Conservation (phyloP, 768 basidiomycete species). For the Kwoniella pini region DNA sequence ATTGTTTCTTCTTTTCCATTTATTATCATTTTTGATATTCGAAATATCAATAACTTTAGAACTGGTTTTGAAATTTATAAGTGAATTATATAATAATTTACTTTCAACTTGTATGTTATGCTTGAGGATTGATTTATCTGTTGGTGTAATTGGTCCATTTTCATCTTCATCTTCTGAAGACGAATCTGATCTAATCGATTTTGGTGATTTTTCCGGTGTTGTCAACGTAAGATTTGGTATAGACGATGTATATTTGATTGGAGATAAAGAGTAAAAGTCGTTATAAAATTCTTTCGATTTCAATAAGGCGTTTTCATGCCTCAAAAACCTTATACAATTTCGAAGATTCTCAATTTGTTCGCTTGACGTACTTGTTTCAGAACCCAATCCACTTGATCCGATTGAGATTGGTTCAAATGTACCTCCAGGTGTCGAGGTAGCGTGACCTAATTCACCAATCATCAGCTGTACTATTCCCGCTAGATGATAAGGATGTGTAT, state of each 20-base stretch:
- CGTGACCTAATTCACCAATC: not conserved
- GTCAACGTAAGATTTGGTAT: conserved; percentile 17
- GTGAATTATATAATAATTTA: conserved; percentile 82
- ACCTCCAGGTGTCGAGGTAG: conserved; percentile 9
- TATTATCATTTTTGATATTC: conserved; percentile 57
- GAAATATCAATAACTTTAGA: conserved; percentile 83
- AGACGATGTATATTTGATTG: conserved; percentile 59
- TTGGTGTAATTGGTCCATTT: conserved; percentile 12
- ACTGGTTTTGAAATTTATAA: conserved; percentile 78
- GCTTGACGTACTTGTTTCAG: conserved; percentile 82
- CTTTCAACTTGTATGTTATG: conserved; percentile 74
- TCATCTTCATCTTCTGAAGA: conserved; percentile 47
- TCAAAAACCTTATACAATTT: conserved; percentile 86
- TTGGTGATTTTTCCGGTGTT: conserved; percentile 48
- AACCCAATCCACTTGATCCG: conserved; percentile 58
- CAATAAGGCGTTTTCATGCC: conserved; percentile 88
- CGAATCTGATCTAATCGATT: conserved; percentile 56
- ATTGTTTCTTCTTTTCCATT: conserved; percentile 79
- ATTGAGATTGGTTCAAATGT: conserved; percentile 60
- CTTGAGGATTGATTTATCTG: conserved; percentile 30
- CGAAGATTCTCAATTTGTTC: conserved; percentile 95
- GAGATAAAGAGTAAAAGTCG: conserved; percentile 74
- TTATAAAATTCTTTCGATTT: conserved; percentile 86
- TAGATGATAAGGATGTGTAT: conserved; percentile 24
- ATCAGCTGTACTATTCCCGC: conserved; percentile 1